A percentile compares a stretch with the other conserved stretches of the same genome.
Evolutionary conservation across 257 asterid species (phyloP).

Genomic region (Marsdenia floribunda): DNA sequence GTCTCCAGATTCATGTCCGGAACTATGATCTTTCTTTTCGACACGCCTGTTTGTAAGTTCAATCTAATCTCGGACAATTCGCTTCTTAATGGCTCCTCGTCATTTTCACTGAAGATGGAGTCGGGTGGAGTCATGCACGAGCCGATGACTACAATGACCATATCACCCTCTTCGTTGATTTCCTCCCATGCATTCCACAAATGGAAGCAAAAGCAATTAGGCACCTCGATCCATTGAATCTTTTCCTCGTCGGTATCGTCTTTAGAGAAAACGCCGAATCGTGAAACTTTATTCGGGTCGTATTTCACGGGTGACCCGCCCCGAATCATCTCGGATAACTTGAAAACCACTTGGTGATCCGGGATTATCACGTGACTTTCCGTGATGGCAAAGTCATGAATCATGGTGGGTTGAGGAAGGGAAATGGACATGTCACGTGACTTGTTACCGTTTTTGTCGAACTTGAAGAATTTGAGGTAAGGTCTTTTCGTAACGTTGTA

Average conservation of each 20-base stretch:
- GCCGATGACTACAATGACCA: constrained; percentile 28
- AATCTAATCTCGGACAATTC: constrained; percentile 40
- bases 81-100: constrained; percentile 6
- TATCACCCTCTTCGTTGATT: constrained; percentile 19
- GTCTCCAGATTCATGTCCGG: constrained; percentile 46
- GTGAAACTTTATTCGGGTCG: constrained; percentile 34
- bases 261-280: constrained; percentile 43
- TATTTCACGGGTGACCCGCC: constrained; percentile 44
- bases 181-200: constrained; percentile 73
- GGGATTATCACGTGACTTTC: constrained; percentile 54
- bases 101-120: constrained; percentile 27
- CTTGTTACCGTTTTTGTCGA: constrained; percentile 31
- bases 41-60: constrained; percentile 29
- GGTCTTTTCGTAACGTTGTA: constrained; percentile 39
- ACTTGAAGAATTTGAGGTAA: constrained; percentile 40
- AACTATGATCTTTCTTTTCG: constrained; percentile 32
- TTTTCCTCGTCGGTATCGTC: constrained; percentile 26
- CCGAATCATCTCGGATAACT: constrained; percentile 43
- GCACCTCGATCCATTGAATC: constrained; percentile 51
- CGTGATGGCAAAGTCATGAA: constrained; percentile 58
- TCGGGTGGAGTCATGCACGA: constrained; percentile 49
- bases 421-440: constrained; percentile 42
- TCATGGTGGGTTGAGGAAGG: constrained; percentile 42
- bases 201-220: constrained; percentile 49
- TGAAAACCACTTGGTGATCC: constrained; percentile 57